phyloP scores from a whole-genome alignment of 2,329 filamentous ascomycete genomes.

The Alternaria burnsii region DNA sequence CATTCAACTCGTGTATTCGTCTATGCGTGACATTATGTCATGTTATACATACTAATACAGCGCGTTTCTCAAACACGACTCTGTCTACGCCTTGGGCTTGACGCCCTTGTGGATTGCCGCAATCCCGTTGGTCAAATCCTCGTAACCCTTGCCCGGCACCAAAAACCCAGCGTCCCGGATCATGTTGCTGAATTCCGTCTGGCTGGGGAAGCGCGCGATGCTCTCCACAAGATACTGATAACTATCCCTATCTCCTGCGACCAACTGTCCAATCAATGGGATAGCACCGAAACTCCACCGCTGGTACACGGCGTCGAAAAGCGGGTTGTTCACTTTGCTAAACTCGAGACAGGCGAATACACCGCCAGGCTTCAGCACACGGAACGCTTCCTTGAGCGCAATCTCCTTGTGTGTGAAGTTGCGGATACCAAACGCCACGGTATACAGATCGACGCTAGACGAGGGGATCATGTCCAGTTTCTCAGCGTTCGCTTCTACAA shows the following conservation, averaged over 20 bases:
- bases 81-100: conserved; percentile 65
- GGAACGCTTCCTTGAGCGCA: conserved; percentile 82
- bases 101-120: conserved; percentile 97
- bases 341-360: conserved; percentile 98
- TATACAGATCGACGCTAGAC: conserved; percentile 89
- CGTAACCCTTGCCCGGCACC: conserved; percentile 75
- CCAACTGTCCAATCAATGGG: conserved; percentile 91
- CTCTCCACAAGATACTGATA: conserved; percentile 99
- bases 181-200: conserved; percentile 84
- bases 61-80: background rate
- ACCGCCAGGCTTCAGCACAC: conserved; percentile 91
- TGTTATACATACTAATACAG: background rate
- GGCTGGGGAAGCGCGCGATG: conserved; percentile 90
- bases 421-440: conserved; percentile 94
- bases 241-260: conserved; percentile 91
- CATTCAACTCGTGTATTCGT: background rate
- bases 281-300: conserved; percentile 96
- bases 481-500: conserved; percentile 92
- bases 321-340: conserved; percentile 78
- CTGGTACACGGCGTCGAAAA: conserved; percentile 90
- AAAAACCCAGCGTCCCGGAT: conserved; percentile 85
- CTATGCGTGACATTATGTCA: background rate
- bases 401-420: conserved; percentile 94
- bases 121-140: conserved; percentile 90
- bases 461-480: conserved; percentile 71